phyloP scores from a whole-genome alignment of 2,329 filamentous ascomycete genomes.

The Geosmithia morbida region DNA sequence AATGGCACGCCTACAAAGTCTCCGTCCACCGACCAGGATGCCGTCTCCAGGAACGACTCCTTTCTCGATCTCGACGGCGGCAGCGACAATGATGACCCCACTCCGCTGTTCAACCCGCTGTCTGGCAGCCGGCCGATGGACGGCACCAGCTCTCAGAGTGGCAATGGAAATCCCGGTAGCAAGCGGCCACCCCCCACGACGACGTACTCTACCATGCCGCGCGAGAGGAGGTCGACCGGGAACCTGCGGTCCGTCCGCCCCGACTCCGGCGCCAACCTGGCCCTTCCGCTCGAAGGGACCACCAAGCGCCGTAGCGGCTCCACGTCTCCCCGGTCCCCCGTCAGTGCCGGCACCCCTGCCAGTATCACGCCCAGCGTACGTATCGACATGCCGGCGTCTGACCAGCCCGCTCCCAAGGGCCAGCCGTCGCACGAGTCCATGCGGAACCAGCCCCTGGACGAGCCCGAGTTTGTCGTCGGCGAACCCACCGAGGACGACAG shows the following conservation, averaged over 20 bases:
- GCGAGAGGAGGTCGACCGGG: neutral
- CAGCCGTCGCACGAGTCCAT: neutral
- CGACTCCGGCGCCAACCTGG: slow-evolving; percentile 13
- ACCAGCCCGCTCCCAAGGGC: slow-evolving; percentile 1
- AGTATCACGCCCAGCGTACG: slow-evolving; percentile 29
- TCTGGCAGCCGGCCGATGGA: neutral
- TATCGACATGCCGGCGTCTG: slow-evolving; percentile 23
- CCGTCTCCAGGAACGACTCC: slow-evolving; percentile 22
- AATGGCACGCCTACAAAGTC: slow-evolving; percentile 12
- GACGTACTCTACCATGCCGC: neutral
- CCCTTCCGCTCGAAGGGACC: neutral
- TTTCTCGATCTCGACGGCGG: slow-evolving; percentile 33
- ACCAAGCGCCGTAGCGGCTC: slow-evolving; percentile 20
- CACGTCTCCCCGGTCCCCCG: slow-evolving; percentile 23
- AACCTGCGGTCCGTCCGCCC: slow-evolving; percentile 4
- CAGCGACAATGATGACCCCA: slow-evolving; percentile 30
- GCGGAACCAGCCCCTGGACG: slow-evolving; percentile 27
- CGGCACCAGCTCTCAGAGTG: neutral
- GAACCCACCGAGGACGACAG: slow-evolving; percentile 54
- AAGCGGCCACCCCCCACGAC: neutral
- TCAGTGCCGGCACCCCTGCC: slow-evolving; percentile 26
- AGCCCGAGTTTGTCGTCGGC: slow-evolving; percentile 42
- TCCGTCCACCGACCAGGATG: slow-evolving; percentile 11
- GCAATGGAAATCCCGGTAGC: neutral
- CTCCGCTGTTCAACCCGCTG: neutral